Evolutionary conservation across 2,329 filamentous ascomycete genomes (phyloP).

Genomic region (Neocatenulostroma microsporum): DNA sequence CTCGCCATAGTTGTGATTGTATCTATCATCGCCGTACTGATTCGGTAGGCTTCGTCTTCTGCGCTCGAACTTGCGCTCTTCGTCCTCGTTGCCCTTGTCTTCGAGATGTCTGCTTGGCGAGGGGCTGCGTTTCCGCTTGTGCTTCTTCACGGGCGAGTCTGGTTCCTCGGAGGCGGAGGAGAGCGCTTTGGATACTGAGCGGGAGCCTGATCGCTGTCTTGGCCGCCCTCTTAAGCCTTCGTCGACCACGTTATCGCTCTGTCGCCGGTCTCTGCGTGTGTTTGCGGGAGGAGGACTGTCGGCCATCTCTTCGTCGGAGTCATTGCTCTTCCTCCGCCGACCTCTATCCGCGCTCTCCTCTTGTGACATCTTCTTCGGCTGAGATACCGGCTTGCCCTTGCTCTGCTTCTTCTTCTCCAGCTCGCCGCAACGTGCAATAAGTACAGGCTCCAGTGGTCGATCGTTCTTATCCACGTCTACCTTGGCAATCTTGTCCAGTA

Average conservation of each 20-base stretch:
- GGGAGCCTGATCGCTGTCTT: slow-evolving; percentile 25
- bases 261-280: slow-evolving; percentile 22
- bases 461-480: slow-evolving; percentile 33
- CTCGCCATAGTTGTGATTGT: slow-evolving; percentile 12
- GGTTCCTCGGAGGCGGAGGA: slow-evolving; percentile 12
- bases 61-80: slow-evolving; percentile 18
- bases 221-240: slow-evolving; percentile 31
- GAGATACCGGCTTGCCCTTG: neutral
- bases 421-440: slow-evolving; percentile 34
- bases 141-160: slow-evolving; percentile 23
- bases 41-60: slow-evolving; percentile 32
- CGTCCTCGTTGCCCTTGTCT: slow-evolving; percentile 13
- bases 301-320: slow-evolving; percentile 23
- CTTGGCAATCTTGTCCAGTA: slow-evolving; percentile 29
- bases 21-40: slow-evolving; percentile 25
- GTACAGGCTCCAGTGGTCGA: slow-evolving; percentile 28
- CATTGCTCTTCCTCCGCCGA: slow-evolving; percentile 22
- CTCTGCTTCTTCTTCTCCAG: slow-evolving; percentile 28
- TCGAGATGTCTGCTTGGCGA: slow-evolving; percentile 26
- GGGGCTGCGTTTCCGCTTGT: slow-evolving; percentile 30
- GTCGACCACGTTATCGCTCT: slow-evolving; percentile 30
- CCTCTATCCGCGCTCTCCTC: slow-evolving; percentile 18
- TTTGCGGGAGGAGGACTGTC: slow-evolving; percentile 15
- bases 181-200: slow-evolving; percentile 24
- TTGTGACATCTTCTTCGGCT: slow-evolving; percentile 2